Percentiles rank a stretch among this genome's conserved stretches.
These are phyloP conservation scores for Henckelia pumila DNA, from an alignment of 257 asterid species.

Conservation along the genomic window DNA sequence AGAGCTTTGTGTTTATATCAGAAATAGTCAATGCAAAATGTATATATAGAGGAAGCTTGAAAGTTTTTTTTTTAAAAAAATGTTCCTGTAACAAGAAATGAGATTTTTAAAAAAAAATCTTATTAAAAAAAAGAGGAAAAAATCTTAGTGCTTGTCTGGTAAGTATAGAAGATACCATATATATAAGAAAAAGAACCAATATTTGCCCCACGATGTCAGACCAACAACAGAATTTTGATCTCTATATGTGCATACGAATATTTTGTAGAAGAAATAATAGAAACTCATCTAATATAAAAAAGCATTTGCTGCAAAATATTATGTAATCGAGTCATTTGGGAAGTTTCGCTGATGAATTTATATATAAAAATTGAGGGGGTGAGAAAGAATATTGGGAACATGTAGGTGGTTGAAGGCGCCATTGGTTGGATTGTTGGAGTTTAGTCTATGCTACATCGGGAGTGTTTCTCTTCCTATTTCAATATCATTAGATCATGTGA, in stretches of 20 bases:
- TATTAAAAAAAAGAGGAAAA: constrained; percentile 6
- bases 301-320: constrained; percentile 17
- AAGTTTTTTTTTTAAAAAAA: no score
- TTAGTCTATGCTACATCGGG: no score
- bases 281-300: constrained; percentile 20
- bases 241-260: constrained; percentile 27
- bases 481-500: no score
- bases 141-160: constrained; percentile 56
- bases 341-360: constrained; percentile 30
- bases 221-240: constrained; percentile 37
- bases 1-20: neutral
- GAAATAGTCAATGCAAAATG: constrained; percentile 14
- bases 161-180: constrained; percentile 62
- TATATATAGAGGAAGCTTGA: neutral
- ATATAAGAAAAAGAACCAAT: constrained; percentile 46
- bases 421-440: neutral
- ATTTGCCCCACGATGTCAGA: constrained; percentile 67
- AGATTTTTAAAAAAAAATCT: constrained; percentile 22
- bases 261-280: constrained; percentile 27
- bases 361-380: constrained; percentile 17
- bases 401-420: neutral
- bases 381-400: constrained; percentile 8
- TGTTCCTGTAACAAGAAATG: neutral
- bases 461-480: no score
- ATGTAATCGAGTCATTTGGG: constrained; percentile 20